Conservation (phyloP, 1,284 basidiomycete genomes). For the Malassezia sp. region DNA sequence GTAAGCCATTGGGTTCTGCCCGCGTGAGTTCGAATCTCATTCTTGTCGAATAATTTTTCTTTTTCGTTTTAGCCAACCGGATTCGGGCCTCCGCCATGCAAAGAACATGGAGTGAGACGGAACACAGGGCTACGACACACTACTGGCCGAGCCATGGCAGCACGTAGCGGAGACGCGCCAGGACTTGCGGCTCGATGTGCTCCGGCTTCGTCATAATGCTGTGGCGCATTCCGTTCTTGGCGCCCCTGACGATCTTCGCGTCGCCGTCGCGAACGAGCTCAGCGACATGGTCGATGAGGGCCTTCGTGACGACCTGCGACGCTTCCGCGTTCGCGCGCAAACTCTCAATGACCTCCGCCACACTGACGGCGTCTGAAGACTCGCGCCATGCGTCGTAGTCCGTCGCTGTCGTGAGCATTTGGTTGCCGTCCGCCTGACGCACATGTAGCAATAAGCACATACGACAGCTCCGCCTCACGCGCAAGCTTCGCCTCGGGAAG, state of each 20-base stretch:
- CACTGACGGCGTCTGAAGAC: conserved; percentile 67
- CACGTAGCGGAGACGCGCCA: conserved; percentile 65
- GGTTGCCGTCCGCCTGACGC: no score
- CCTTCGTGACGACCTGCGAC: conserved; percentile 58
- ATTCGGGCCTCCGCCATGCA: no score
- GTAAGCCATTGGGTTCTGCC: conserved; percentile 28
- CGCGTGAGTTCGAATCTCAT: conserved; percentile 47
- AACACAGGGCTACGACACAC: no score
- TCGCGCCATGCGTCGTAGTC: conserved; percentile 53
- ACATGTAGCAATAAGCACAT: conserved; percentile 46
- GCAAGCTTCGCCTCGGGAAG: conserved; percentile 92
- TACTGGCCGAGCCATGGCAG: conserved; percentile 49
- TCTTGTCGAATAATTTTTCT: conserved; percentile 33
- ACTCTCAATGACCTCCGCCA: conserved; percentile 76
- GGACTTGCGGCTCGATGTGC: conserved; percentile 58
- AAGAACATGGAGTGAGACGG: no score
- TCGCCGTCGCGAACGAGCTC: conserved; percentile 22
- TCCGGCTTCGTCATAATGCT: conserved; percentile 63
- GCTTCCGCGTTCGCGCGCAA: conserved; percentile 73
- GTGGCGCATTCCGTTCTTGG: conserved; percentile 32
- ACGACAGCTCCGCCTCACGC: conserved; percentile 73
- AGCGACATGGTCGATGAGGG: conserved; percentile 68
- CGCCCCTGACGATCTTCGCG: conserved; percentile 16
- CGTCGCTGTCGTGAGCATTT: conserved; percentile 38
- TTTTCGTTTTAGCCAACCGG: neutral